phyloP scores from a whole-genome alignment of 2,329 filamentous ascomycete species.

The Exophiala sideris region DNA sequence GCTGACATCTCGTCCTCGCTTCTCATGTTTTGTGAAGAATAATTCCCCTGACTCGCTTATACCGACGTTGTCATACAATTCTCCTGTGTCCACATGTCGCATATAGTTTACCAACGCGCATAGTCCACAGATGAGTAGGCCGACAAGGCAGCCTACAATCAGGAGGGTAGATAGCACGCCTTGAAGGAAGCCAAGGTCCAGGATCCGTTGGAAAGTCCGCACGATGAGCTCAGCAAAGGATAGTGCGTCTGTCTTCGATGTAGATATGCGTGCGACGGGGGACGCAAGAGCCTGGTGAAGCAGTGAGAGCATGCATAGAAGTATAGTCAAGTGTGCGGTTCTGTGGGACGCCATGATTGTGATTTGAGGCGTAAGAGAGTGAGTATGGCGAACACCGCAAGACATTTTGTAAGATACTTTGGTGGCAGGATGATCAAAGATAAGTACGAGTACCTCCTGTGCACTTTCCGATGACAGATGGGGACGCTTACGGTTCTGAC shows the following conservation, averaged over 20 bases:
- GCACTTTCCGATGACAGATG: slow-evolving; percentile 4
- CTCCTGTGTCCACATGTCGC: slow-evolving; percentile 8
- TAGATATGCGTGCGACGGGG: slow-evolving; percentile 10
- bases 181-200: slow-evolving; percentile 17
- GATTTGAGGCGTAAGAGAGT: background rate
- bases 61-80: slow-evolving; percentile 2
- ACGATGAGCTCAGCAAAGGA: slow-evolving; percentile 19
- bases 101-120: slow-evolving; percentile 9
- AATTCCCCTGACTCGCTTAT: background rate
- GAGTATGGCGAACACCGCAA: background rate
- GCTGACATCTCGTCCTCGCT: background rate
- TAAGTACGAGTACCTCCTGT: background rate
- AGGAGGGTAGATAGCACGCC: slow-evolving; percentile 13
- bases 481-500: background rate
- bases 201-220: slow-evolving; percentile 12
- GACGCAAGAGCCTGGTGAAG: slow-evolving; percentile 2
- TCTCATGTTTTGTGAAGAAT: background rate
- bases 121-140: slow-evolving; percentile 15
- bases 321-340: background rate
- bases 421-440: background rate
- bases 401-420: background rate
- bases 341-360: background rate
- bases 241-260: slow-evolving; percentile 10
- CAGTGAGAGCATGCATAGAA: background rate
- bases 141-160: slow-evolving; percentile 13